These are phyloP conservation scores for Phytophthora tentaculata DNA, from an alignment of 352 stramenopile species.

Conservation along the genomic window DNA sequence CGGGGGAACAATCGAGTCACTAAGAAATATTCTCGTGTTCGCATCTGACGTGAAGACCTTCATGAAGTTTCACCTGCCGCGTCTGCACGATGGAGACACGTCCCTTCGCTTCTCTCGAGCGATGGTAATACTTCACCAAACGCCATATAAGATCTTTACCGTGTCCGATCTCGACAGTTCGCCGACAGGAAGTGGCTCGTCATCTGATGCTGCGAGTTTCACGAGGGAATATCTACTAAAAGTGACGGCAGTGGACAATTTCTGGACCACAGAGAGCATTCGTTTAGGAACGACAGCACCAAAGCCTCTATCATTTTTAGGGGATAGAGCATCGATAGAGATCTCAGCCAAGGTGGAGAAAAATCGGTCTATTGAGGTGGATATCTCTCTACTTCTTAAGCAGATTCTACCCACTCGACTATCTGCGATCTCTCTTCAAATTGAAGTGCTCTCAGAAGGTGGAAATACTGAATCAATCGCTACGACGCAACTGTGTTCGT, in stretches of 20 bases:
- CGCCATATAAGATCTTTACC: constrained; percentile 76
- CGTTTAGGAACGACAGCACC: constrained; percentile 8
- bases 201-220: constrained; percentile 35
- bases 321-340: constrained; percentile 32
- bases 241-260: constrained; percentile 57
- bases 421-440: constrained; percentile 51
- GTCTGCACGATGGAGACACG: constrained; percentile 55
- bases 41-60: constrained; percentile 48
- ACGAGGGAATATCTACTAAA: constrained; percentile 51
- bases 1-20: constrained; percentile 10
- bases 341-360: constrained; percentile 53
- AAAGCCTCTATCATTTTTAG: constrained; percentile 32
- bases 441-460: constrained; percentile 54
- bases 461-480: constrained; percentile 31
- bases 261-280: constrained; percentile 48
- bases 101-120: constrained; percentile 40
- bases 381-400: constrained; percentile 56
- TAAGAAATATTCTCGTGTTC: constrained; percentile 61
- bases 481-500: constrained; percentile 69
- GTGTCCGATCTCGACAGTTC: constrained; percentile 24
- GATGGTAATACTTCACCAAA: constrained; percentile 56
- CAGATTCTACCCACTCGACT: constrained; percentile 47
- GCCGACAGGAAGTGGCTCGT: background rate
- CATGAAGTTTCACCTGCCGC: constrained; percentile 77
- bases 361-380: constrained; percentile 51